phyloP scores from a whole-genome alignment of 768 basidiomycete genomes.

The Sporobolomyces phaffii region DNA sequence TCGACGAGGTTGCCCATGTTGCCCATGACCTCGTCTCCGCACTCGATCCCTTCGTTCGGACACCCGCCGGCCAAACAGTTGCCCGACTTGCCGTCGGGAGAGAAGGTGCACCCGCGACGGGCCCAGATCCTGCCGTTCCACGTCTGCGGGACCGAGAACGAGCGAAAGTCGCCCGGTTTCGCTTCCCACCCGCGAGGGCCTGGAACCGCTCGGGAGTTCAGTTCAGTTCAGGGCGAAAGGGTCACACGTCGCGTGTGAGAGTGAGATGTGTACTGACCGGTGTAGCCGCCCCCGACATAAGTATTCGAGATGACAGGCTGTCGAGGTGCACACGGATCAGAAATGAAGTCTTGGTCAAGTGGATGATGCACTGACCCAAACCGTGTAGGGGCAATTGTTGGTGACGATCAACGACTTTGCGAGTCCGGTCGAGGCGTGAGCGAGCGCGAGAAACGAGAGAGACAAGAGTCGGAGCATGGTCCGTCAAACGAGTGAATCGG shows the following conservation, averaged over 20 bases:
- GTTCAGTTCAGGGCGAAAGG: neutral
- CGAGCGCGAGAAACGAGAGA: too few species aligned
- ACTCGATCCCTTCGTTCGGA: neutral
- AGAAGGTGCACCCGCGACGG: constrained; percentile 14
- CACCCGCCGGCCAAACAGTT: constrained; percentile 8
- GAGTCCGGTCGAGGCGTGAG: neutral
- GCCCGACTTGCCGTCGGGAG: neutral
- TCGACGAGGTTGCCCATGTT: constrained; percentile 7
- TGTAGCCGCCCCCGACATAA: neutral
- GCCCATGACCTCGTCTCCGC: constrained; percentile 10
- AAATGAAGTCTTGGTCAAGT: neutral
- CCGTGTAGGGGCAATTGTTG: constrained; percentile 8
- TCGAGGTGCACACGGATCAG: too few species aligned
- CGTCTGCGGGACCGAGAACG: neutral
- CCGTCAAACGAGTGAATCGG: too few species aligned
- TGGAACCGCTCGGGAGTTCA: neutral
- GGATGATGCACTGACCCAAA: constrained; percentile 2
- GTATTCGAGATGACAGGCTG: constrained; percentile 16
- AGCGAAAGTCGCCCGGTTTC: neutral
- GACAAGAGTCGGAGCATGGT: neutral
- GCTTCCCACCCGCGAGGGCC: constrained; percentile 12
- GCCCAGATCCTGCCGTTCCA: constrained; percentile 25
- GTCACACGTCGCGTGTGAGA: neutral
- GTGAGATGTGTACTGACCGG: neutral
- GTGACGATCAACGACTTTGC: constrained; percentile 1